Evolutionary conservation across 345 rosid species (phyloP).

Genomic region (Gossypium thurberi): DNA sequence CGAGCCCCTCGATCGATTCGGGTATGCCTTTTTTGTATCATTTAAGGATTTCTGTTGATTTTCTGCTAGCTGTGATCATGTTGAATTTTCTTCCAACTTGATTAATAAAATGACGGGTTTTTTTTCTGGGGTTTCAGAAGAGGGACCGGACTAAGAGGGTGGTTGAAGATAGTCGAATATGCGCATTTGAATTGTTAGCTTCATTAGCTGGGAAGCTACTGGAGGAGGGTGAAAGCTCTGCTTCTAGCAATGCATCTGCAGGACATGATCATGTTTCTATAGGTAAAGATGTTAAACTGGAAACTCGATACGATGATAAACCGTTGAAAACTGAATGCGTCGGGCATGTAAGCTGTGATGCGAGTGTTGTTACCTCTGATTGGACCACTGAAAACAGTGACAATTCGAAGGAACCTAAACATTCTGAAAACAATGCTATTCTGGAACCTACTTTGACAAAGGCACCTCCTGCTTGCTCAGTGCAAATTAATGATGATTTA

Average conservation of each 20-base stretch:
- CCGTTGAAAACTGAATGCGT: constrained; percentile 37
- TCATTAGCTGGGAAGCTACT: constrained; percentile 78
- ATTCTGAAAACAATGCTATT: constrained; percentile 28
- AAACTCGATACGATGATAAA: constrained; percentile 29
- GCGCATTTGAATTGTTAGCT: constrained; percentile 82
- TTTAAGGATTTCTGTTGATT: background rate
- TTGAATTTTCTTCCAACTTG: constrained; percentile 16
- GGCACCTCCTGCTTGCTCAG: constrained; percentile 22
- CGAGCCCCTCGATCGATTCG: constrained; percentile 81
- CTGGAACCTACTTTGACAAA: constrained; percentile 25
- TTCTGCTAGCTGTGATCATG: background rate
- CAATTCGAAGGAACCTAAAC: constrained; percentile 17
- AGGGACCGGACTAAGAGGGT: constrained; percentile 35
- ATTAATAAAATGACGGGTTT: constrained; percentile 5
- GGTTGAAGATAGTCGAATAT: constrained; percentile 37
- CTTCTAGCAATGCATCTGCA: constrained; percentile 63
- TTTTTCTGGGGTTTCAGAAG: constrained; percentile 34
- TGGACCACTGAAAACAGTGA: constrained; percentile 25
- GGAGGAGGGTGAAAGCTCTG: constrained; percentile 73
- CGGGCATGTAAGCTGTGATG: constrained; percentile 38
- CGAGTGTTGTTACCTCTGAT: constrained; percentile 25
- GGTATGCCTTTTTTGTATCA: constrained; percentile 29
- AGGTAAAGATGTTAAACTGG: constrained; percentile 29
- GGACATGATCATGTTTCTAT: constrained; percentile 38
- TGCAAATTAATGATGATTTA: constrained; percentile 21